Percentiles rank a stretch among this genome's conserved stretches.
phyloP scores from a whole-genome alignment of 2,329 filamentous ascomycete genomes.

The Diaporthe citriasiana region DNA sequence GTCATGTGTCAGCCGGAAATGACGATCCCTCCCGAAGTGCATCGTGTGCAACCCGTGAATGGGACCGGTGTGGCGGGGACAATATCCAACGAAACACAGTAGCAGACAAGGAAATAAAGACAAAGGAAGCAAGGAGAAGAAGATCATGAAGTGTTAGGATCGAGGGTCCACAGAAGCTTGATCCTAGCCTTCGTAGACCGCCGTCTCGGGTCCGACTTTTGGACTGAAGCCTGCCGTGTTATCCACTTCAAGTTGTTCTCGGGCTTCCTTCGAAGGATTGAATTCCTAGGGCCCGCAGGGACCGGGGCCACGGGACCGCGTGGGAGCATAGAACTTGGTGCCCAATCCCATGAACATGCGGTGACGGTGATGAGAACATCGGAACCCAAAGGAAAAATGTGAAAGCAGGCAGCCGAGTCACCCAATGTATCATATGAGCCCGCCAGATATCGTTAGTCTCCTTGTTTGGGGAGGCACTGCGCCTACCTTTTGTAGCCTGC shows the following conservation, averaged over 20 bases:
- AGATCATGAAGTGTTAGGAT: not conserved
- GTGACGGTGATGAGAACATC: not conserved
- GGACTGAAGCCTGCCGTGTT: constrained; percentile 18
- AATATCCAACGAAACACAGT: constrained; percentile 5
- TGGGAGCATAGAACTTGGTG: not conserved
- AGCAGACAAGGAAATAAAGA: not conserved
- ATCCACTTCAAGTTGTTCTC: constrained; percentile 34
- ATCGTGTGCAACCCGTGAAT: constrained; percentile 31
- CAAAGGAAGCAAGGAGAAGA: not conserved
- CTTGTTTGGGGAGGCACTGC: constrained; percentile 11
- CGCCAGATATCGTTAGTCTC: not conserved
- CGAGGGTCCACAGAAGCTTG: constrained; percentile 15
- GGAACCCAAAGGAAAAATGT: not conserved
- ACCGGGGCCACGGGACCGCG: constrained; percentile 12
- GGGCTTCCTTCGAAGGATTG: constrained; percentile 27
- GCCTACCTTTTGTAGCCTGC: constrained; percentile 6
- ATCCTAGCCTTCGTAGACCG: constrained; percentile 11
- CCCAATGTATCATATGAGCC: not conserved
- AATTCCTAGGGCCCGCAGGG: constrained; percentile 17
- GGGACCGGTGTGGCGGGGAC: constrained; percentile 8
- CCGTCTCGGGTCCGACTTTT: constrained; percentile 6
- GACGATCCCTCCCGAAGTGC: constrained; percentile 28
- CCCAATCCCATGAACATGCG: not conserved
- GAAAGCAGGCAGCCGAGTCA: constrained; percentile 16
- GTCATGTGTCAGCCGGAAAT: constrained; percentile 30